phyloP scores from a whole-genome alignment of 345 rosid species.

The Theobroma cacao region DNA sequence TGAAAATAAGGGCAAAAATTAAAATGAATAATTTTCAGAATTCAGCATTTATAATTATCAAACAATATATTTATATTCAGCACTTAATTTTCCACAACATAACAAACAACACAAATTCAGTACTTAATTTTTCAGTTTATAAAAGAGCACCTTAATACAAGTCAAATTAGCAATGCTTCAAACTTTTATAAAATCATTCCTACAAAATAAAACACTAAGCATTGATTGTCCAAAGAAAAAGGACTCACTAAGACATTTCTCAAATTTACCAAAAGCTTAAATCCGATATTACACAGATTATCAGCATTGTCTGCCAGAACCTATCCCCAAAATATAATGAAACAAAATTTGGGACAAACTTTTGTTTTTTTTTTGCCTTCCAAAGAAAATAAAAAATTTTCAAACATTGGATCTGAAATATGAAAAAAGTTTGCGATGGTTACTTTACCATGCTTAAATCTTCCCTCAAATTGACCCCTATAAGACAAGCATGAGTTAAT shows the following conservation, averaged over 20 bases:
- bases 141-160: background rate
- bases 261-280: slow-evolving; percentile 8
- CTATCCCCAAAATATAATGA: background rate
- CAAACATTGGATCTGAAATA: background rate
- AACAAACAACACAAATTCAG: too few species aligned
- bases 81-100: too few species aligned
- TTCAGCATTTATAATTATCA: too few species aligned
- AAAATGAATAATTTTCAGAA: too few species aligned
- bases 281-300: background rate
- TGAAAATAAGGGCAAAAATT: too few species aligned
- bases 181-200: background rate
- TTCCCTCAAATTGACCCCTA: background rate
- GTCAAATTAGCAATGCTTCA: background rate
- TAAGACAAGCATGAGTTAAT: background rate
- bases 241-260: slow-evolving; percentile 1
- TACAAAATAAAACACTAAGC: background rate
- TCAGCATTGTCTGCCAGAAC: background rate
- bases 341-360: background rate
- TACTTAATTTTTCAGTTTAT: too few species aligned
- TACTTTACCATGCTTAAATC: slow-evolving; percentile 2
- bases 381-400: background rate
- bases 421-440: background rate
- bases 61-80: too few species aligned
- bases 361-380: background rate
- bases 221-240: background rate